A percentile compares a stretch with the other conserved stretches of the same genome.
phyloP scores from a whole-genome alignment of 2,329 filamentous ascomycete genomes.

The Diaporthe eres region DNA sequence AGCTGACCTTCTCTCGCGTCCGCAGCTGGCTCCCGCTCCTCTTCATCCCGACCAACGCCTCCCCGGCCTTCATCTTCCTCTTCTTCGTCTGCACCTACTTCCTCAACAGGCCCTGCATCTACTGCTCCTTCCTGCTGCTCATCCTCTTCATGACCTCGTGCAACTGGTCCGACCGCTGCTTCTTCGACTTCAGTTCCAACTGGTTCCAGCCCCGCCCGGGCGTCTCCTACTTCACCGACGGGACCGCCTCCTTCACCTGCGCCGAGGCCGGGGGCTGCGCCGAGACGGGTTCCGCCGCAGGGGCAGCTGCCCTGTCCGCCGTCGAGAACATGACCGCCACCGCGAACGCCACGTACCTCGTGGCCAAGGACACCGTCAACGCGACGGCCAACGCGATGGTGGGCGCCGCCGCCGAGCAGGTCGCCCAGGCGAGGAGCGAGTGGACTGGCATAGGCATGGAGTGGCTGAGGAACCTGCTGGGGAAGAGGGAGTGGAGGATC shows the following conservation, averaged over 20 bases:
- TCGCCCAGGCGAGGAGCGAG: constrained; percentile 69
- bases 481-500: constrained; percentile 88
- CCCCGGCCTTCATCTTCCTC: constrained; percentile 86
- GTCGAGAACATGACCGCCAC: constrained; percentile 48
- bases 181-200: constrained; percentile 92
- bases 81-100: constrained; percentile 96
- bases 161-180: constrained; percentile 90
- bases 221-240: constrained; percentile 52
- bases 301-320: constrained; percentile 47
- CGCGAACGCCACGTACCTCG: constrained; percentile 61
- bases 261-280: constrained; percentile 7
- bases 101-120: constrained; percentile 95
- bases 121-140: constrained; percentile 95
- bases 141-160: constrained; percentile 94
- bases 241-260: constrained; percentile 33
- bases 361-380: constrained; percentile 70
- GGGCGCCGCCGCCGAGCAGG: constrained; percentile 75
- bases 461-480: constrained; percentile 87
- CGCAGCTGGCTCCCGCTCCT: constrained; percentile 86
- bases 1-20: constrained; percentile 32
- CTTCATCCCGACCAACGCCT: constrained; percentile 89
- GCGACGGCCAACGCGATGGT: constrained; percentile 78
- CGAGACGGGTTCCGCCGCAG: constrained; percentile 34
- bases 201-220: constrained; percentile 89
- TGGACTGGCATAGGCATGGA: constrained; percentile 86